phyloP scores from a whole-genome alignment of 108 stramenopile species.

The Aurantiochytrium sp. region DNA sequence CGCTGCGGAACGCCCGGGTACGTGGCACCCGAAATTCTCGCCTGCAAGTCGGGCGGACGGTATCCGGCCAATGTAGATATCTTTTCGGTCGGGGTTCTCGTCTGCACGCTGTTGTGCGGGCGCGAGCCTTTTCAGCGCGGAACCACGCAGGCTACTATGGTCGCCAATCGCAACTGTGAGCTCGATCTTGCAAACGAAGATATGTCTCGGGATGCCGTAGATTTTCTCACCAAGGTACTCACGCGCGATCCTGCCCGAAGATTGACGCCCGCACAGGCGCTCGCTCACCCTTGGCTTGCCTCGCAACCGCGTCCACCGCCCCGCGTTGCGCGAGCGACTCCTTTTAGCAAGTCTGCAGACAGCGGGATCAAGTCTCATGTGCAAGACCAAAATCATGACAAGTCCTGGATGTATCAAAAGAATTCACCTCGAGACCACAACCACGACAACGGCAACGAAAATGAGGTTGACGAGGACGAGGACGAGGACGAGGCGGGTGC shows the following conservation, averaged over 20 bases:
- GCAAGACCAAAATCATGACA: no score
- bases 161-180: slow-evolving; percentile 7
- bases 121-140: slow-evolving; percentile 1
- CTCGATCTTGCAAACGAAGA: neutral
- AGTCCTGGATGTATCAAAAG: no score
- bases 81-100: neutral
- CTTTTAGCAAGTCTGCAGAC: no score
- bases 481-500: no score
- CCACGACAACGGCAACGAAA: no score
- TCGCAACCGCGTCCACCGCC: neutral
- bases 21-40: neutral
- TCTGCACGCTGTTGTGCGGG: neutral
- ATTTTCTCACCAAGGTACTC: neutral
- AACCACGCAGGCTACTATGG: neutral
- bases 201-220: neutral
- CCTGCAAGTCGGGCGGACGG: neutral
- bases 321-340: neutral
- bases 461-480: no score
- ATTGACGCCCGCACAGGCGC: neutral
- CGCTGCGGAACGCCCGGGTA: slow-evolving; percentile 12
- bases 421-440: no score
- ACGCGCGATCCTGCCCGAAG: neutral
- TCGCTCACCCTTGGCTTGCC: neutral
- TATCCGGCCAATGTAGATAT: neutral
- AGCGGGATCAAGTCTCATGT: no score